These are phyloP conservation scores for Leccinum griseonigrum DNA, from an alignment of 1,284 basidiomycete genomes.

Conservation along the genomic window DNA sequence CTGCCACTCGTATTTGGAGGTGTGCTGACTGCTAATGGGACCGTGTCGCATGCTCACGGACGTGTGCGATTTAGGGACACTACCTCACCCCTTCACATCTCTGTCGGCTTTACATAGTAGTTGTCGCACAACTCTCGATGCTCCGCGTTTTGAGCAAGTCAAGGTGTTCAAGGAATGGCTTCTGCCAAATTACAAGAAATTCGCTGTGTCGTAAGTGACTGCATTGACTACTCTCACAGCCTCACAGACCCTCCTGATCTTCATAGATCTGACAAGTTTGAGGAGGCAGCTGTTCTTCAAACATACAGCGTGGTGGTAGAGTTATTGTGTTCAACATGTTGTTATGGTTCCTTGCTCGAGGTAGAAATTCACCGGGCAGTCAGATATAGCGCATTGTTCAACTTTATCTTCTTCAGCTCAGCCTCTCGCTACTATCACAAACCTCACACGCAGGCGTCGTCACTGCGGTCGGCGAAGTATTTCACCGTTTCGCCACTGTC, in stretches of 20 bases:
- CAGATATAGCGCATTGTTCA: background rate
- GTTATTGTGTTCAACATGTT: conserved; percentile 58
- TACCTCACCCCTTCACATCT: conserved; percentile 30
- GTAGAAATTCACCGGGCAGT: conserved; percentile 37
- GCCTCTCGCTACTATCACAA: conserved; percentile 52
- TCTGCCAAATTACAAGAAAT: conserved; percentile 58
- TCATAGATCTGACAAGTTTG: conserved; percentile 26
- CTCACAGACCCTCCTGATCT: background rate
- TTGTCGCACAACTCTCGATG: conserved; percentile 47
- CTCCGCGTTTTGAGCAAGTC: conserved; percentile 69
- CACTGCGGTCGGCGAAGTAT: conserved; percentile 58
- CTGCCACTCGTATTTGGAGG: conserved; percentile 70
- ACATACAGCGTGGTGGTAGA: conserved; percentile 59
- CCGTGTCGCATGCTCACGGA: background rate
- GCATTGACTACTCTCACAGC: background rate
- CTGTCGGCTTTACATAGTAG: conserved; percentile 40
- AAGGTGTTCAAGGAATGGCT: conserved; percentile 68
- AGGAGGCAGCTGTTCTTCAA: conserved; percentile 38
- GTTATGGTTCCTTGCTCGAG: conserved; percentile 65
- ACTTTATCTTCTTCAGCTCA: conserved; percentile 46
- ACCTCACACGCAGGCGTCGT: conserved; percentile 51
- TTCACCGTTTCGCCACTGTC: conserved; percentile 63
- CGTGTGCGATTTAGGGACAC: conserved; percentile 29
- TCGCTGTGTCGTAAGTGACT: conserved; percentile 38
- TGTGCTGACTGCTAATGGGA: conserved; percentile 25